Percentiles rank a stretch among this genome's conserved stretches.
phyloP scores from a whole-genome alignment of 345 rosid species.

The Cardamine resedifolia region DNA sequence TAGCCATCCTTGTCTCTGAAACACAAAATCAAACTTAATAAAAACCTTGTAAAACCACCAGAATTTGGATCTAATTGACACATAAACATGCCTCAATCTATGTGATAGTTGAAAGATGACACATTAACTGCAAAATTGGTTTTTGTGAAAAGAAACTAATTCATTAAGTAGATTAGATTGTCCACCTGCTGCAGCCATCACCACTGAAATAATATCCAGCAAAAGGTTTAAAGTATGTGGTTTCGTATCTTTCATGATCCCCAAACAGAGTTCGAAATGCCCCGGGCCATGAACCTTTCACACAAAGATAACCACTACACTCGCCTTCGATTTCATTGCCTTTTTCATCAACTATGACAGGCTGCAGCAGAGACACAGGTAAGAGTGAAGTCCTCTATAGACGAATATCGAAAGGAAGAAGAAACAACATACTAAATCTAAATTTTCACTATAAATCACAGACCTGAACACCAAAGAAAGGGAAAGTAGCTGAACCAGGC shows the following conservation, averaged over 20 bases:
- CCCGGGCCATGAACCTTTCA: constrained; percentile 95
- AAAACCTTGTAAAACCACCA: background rate
- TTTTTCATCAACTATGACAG: constrained; percentile 94
- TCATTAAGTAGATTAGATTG: constrained; percentile 1
- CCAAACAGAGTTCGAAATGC: constrained; percentile 96
- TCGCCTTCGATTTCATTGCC: constrained; percentile 92
- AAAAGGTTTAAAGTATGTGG: constrained; percentile 94
- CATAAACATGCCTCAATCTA: background rate
- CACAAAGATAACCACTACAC: constrained; percentile 91
- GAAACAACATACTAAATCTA: background rate
- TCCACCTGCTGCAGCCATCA: constrained; percentile 93
- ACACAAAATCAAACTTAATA: constrained; percentile 30
- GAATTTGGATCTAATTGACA: constrained; percentile 15
- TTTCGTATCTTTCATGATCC: constrained; percentile 98
- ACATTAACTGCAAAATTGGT: constrained; percentile 7
- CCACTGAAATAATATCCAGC: constrained; percentile 93
- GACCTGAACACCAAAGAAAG: constrained; percentile 99
- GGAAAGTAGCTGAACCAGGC: constrained; percentile 99
- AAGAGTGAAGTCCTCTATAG: constrained; percentile 1
- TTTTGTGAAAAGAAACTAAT: background rate
- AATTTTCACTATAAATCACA: constrained; percentile 20
- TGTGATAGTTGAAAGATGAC: background rate
- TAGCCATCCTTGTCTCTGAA: constrained; percentile 97
- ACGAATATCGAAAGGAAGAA: background rate
- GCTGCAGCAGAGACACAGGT: constrained; percentile 41